Evolutionary conservation across 352 stramenopile species (phyloP).

Genomic region (Phytophthora cryptogea): DNA sequence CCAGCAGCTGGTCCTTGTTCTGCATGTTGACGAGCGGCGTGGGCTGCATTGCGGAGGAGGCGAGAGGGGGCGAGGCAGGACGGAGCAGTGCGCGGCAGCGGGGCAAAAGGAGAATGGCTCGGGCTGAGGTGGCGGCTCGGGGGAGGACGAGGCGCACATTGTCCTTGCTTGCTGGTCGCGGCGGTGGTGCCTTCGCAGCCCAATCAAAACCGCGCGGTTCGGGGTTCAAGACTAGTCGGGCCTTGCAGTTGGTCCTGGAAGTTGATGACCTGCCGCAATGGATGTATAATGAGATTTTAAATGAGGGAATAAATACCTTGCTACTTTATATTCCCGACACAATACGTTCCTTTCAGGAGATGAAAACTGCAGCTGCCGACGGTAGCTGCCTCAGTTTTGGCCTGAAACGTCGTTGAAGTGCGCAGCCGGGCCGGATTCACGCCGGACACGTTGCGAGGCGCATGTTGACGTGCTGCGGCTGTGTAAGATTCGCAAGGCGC

Average conservation of each 20-base stretch:
- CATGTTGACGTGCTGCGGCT: conserved; percentile 28
- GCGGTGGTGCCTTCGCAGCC: conserved; percentile 13
- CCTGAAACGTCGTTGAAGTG: conserved; percentile 26
- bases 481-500: conserved; percentile 18
- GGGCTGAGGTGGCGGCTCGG: conserved; percentile 2
- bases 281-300: background rate
- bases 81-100: conserved; percentile 21
- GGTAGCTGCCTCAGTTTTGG: conserved; percentile 10
- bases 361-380: background rate
- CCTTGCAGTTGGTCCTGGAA: too few species aligned
- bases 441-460: conserved; percentile 21
- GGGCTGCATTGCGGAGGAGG: conserved; percentile 21
- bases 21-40: conserved; percentile 29
- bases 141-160: conserved; percentile 17
- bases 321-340: background rate
- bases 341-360: background rate
- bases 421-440: conserved; percentile 12
- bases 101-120: conserved; percentile 39
- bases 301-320: background rate
- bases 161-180: conserved; percentile 20
- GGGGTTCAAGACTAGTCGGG: conserved; percentile 8
- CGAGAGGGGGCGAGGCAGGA: conserved; percentile 1
- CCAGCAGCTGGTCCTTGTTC: conserved; percentile 43
- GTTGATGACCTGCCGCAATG: background rate
- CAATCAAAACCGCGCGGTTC: conserved; percentile 14